Evolutionary conservation across 345 rosid species (phyloP), one percentile per base, ranked within the genome.

Genomic region (Eutrema japonicum): DNA sequence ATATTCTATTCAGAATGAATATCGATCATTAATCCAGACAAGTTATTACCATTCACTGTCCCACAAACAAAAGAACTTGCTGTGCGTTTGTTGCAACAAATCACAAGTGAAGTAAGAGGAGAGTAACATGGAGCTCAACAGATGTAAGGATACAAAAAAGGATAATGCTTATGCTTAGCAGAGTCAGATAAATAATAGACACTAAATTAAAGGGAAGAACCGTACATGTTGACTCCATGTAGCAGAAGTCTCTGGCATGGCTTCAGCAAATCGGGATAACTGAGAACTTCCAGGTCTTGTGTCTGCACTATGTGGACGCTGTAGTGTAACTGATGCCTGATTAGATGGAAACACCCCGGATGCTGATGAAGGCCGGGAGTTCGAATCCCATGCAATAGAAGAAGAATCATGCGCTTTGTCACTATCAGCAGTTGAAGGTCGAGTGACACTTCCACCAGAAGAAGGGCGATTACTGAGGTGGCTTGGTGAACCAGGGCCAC

Each of bases 271-370:
- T 51, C 99, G 94, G n/a, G 99, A 96, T 73, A 96, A 81, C 52
- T 89, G 98, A 53, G 99, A 90, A 83, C 98, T 96, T 77, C 97
- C 89, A 72, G 98, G 98, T 73, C 98, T 92, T 80, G 99, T 91
- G 71, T 96, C 99, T 8, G 98, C 99, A 84, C 99, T 96, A 54
- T 84, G 89, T 54, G 99, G 99, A 59, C 98, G 99, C 62, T 85
- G 79, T 45, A 93, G 81, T 48, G 83, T 59, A 71, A 72, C 77
- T 55, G 96, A 80, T 56, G 87, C 65, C 78, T 89, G 97, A 83
- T 71, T 92, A 68, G 97, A 85, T 74, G 92, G 68, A 73, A 88
- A 73, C 54, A 82, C 84, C 49, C 96, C 99, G 54, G 99, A 96
- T 70, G 99, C 96, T 43, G 99, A 96, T 16, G 95, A 89, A 58